Evolutionary conservation across 2,329 filamentous ascomycete genomes (phyloP), one percentile per base, ranked within the genome.

Genomic region (Colletotrichum musicola): DNA sequence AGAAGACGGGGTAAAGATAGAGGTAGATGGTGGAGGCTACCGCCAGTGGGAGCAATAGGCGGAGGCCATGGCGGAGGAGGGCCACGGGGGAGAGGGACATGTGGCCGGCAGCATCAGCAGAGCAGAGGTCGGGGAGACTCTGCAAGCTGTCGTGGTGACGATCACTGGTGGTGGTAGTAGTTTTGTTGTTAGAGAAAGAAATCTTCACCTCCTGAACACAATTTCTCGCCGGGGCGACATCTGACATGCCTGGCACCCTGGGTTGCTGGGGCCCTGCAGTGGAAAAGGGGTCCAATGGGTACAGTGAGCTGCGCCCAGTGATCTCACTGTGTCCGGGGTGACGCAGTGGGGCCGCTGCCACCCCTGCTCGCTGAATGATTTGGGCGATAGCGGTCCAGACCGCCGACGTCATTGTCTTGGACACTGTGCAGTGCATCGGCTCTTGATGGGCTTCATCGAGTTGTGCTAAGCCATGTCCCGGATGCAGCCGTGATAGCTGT

Each of bases 1-100:
- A 87, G 76, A 97, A 91, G 73, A 93, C 76, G 9, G 96, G 95
- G 77, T 97, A 98, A 46, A 95, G 84, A 82, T 98, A 98, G 61
- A 98, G 86, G 81, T 95, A 97, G 72, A 90, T 74, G 59, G 92
- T 93, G 75, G 89, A 88, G 71, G 89, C 81, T 76, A 95, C 74
- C 67, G 92, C 90, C 76, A 95, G 76, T 56, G 93, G 90, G 51
- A 92, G 76, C 57, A 88, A 78, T 58, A 89, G 74, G 76, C 85
- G 82, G 78, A 89, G 80, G 78, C 80, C 85, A 84, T 85, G 83
- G 82, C 87, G 86, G 76, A 89, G 82, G 74, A 84, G 77, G 74
- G 81, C 80, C 78, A 82, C 84, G 75, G 82, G 81, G 77, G 80
- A 84, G 75, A 83, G 81, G 77, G 80, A 84, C 86, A 88, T 89